These are phyloP conservation scores for Daldinia loculata DNA, from an alignment of 495 filamentous ascomycete genomes.

Conservation along the genomic window DNA sequence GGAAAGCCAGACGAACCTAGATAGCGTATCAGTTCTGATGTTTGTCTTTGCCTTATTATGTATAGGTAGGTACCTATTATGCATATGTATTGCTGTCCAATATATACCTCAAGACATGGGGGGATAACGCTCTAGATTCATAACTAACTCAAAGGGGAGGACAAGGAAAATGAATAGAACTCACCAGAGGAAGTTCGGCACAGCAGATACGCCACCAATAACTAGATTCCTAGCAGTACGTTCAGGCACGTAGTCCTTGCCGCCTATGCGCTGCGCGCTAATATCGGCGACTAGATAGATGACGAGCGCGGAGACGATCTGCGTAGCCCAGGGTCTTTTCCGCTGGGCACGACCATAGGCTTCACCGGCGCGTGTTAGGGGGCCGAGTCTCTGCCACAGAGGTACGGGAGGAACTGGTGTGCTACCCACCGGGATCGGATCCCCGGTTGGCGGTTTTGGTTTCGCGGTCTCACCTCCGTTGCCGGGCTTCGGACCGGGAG, in stretches of 20 bases:
- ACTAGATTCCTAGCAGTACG: conserved; percentile 75
- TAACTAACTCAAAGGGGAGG: neutral
- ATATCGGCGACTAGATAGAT: conserved; percentile 85
- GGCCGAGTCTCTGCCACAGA: conserved; percentile 63
- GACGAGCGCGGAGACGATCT: conserved; percentile 75
- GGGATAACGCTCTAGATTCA: neutral
- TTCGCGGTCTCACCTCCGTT: conserved; percentile 14
- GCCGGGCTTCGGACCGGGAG: neutral
- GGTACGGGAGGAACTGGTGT: conserved; percentile 43
- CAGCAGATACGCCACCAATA: conserved; percentile 74
- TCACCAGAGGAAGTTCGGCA: conserved; percentile 84
- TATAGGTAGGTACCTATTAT: no score
- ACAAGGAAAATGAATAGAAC: conserved; percentile 27
- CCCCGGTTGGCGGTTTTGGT: conserved; percentile 5
- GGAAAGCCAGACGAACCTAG: conserved; percentile 82
- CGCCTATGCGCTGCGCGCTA: conserved; percentile 73
- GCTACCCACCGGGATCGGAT: conserved; percentile 22
- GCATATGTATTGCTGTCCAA: neutral
- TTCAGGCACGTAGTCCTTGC: conserved; percentile 70
- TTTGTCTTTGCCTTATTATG: neutral
- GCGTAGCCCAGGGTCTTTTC: conserved; percentile 76
- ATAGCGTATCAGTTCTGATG: neutral
- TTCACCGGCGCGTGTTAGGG: conserved; percentile 67
- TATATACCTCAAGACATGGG: neutral
- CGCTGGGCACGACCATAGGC: conserved; percentile 77